Base-by-base conservation (phyloP, 1,284 basidiomycete genomes). In the Nidula niveotomentosa region DNA sequence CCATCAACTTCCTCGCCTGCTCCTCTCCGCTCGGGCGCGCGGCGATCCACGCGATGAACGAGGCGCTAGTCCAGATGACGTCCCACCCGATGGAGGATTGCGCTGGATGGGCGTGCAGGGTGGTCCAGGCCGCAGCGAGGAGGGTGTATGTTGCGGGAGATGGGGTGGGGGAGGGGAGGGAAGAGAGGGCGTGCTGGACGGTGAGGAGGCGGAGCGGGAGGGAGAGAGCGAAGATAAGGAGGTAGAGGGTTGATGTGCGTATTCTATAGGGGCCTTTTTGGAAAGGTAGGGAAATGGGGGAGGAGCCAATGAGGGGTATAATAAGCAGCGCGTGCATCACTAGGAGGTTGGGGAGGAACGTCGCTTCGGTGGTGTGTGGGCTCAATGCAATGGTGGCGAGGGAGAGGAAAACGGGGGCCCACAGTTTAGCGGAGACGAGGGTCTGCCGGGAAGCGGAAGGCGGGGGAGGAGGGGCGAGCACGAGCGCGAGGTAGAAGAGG, bases 71-170 rank as follows among this genome's bases (percentile, higher is more conserved):
- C 83, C 84, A 88, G 9, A 88, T 63, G 30, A 87, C 80, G 57
- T 89, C 86, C 75, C 80, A 83, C 2, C 84, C 82, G 45, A 90
- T 86, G 2, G 82, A 85, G 0, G 80, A 74, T 63, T 87, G 85
- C 0, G 86, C 87, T 0, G 86, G 85, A 64, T 88, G 83, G 0
- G 74, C 71, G 57, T 81, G 71, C 9, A 86, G 71, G 4, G 69
- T 71, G 0, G 58, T 56, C 70, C 73, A 75, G 13, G 68, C 67
- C n/a, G 56, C 62, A 2, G 18, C 44, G 5, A 65, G 51, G 18
- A 76, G 64, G 8, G 62, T 57, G 4, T 49, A 58, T 34, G 62
- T 3, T 10, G 60, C 49, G 34, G 55, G 15, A 23, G 23, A 23
- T 23, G 23, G 23, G 23, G 23, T 23, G 23, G 23, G 23, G 54